Conservation (phyloP, 192 early-diverging fungal genomes). For the Entomortierella chlamydospora region DNA sequence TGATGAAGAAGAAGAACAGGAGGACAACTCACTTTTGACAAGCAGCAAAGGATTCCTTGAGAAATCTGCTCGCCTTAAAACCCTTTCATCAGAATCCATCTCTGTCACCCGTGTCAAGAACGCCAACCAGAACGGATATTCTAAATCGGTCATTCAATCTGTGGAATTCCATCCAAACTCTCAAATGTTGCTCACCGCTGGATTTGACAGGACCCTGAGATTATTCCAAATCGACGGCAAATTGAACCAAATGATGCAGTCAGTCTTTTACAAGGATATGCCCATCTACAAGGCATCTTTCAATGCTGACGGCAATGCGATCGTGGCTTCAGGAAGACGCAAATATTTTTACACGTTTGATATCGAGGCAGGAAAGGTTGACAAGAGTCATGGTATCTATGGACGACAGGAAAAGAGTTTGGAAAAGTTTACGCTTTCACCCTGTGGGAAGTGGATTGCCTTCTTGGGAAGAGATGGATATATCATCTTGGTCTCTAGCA, state of each 20-base stretch:
- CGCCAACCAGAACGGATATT: conserved; percentile 78
- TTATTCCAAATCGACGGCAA: conserved; percentile 93
- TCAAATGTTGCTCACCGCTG: conserved; percentile 88
- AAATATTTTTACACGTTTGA: conserved; percentile 88
- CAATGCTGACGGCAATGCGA: conserved; percentile 76
- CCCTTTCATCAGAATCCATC: conserved; percentile 66
- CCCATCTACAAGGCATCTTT: conserved; percentile 85
- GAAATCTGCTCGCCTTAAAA: conserved; percentile 17
- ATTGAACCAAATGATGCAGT: conserved; percentile 92
- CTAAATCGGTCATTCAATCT: conserved; percentile 74
- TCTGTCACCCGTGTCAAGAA: conserved; percentile 78
- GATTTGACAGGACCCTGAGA: conserved; percentile 88
- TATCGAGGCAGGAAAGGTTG: conserved; percentile 79
- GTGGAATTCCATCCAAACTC: conserved; percentile 92
- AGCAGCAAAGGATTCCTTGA: conserved; percentile 60
- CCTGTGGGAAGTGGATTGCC: conserved; percentile 79
- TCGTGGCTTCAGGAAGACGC: conserved; percentile 84
- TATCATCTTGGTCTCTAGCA: conserved; percentile 80
- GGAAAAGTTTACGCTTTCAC: conserved; percentile 77
- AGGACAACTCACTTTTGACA: conserved; percentile 59
- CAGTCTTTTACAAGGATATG: conserved; percentile 88
- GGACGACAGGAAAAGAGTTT: conserved; percentile 79
- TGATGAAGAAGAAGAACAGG: conserved; percentile 59
- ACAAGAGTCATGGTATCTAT: conserved; percentile 76
- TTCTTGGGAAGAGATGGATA: conserved; percentile 85